These are phyloP conservation scores for Globisporangium middletonii DNA, from an alignment of 352 stramenopile genomes.

Conservation along the genomic window DNA sequence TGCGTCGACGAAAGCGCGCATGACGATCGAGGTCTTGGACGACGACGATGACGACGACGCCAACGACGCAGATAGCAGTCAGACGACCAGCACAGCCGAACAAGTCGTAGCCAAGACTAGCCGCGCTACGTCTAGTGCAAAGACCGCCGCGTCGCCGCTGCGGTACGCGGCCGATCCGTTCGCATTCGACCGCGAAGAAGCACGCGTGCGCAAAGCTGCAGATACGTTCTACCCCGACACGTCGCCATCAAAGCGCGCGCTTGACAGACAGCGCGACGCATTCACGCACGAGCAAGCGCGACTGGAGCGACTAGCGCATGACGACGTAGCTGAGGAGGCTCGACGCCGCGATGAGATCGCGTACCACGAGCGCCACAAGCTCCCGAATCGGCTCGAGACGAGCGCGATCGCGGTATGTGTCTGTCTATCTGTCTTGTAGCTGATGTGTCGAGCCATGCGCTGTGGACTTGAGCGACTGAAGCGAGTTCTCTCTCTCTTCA, in stretches of 20 bases:
- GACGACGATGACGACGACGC: conserved; percentile 32
- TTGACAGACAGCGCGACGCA: conserved; percentile 33
- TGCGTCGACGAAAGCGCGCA: conserved; percentile 21
- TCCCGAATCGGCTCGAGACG: conserved; percentile 36
- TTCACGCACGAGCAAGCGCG: conserved; percentile 36
- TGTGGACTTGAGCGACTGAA: neutral
- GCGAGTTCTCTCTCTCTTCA: neutral
- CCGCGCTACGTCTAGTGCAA: neutral
- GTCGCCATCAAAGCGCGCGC: conserved; percentile 39
- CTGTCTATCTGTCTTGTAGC: neutral
- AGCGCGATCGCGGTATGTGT: conserved; percentile 35
- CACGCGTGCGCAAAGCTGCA: conserved; percentile 36
- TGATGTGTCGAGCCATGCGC: no score
- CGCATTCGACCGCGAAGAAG: conserved; percentile 47
- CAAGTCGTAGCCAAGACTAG: neutral
- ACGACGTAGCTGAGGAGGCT: conserved; percentile 14
- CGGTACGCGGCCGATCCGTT: conserved; percentile 24
- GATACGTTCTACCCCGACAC: conserved; percentile 62
- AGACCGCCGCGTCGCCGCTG: neutral
- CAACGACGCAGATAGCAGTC: conserved; percentile 2
- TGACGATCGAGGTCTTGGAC: conserved; percentile 72
- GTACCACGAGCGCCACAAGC: conserved; percentile 13
- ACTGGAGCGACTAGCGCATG: conserved; percentile 22
- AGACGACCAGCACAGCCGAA: conserved; percentile 1
- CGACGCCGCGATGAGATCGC: conserved; percentile 16